phyloP scores from a whole-genome alignment of 306 rosid genomes.

The Biancaea sappan region DNA sequence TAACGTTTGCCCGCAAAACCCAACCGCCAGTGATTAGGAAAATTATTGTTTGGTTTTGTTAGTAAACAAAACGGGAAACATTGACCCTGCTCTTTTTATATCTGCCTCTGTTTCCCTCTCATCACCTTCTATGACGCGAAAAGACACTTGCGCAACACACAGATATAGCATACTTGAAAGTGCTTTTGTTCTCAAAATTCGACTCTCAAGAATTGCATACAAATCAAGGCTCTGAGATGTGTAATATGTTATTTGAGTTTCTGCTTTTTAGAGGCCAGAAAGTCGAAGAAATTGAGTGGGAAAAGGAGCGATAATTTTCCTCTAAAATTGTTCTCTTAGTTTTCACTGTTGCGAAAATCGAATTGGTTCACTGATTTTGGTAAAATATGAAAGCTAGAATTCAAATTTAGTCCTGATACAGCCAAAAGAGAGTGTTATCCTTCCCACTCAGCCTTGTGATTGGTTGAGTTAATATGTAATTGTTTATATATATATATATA shows the following conservation, averaged over 20 bases:
- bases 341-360: no score
- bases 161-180: neutral
- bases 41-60: neutral
- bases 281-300: slow-evolving; percentile 56
- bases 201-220: neutral
- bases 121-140: neutral
- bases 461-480: no score
- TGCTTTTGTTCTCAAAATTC: neutral
- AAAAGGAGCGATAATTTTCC: slow-evolving; percentile 57
- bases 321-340: neutral
- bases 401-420: no score
- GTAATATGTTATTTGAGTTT: slow-evolving; percentile 23
- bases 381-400: no score
- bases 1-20: no score
- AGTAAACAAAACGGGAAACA: neutral
- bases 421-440: no score
- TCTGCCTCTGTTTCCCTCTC: neutral
- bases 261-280: slow-evolving; percentile 44
- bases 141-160: neutral
- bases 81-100: neutral
- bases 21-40: slow-evolving; percentile 20
- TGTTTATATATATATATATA: no score
- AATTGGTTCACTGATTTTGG: no score
- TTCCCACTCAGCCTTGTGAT: no score
- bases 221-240: slow-evolving; percentile 52